Evolutionary conservation across 2,329 filamentous ascomycete species (phyloP).

Genomic region (Geosmithia morbida): DNA sequence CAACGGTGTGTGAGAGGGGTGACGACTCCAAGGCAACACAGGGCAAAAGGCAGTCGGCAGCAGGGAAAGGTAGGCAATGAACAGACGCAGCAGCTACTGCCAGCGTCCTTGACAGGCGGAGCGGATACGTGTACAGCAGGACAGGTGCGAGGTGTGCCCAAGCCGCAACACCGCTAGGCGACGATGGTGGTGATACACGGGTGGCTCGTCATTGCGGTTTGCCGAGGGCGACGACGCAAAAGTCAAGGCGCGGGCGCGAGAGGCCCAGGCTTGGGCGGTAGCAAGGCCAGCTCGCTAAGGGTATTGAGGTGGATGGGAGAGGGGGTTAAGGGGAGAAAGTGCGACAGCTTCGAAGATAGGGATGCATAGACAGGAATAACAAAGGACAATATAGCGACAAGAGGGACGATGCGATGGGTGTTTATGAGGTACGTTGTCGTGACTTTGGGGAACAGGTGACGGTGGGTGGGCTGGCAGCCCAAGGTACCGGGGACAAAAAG

Average conservation of each 20-base stretch:
- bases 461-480: slow-evolving; percentile 1
- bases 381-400: background rate
- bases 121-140: background rate
- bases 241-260: too few species aligned
- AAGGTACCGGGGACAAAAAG: slow-evolving; percentile 14
- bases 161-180: background rate
- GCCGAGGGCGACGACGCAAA: background rate
- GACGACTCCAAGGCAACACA: background rate
- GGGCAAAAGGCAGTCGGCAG: background rate
- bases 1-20: background rate
- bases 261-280: background rate
- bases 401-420: background rate
- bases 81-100: background rate
- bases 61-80: background rate
- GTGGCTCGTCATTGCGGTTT: background rate
- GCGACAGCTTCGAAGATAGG: background rate
- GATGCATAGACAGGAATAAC: background rate
- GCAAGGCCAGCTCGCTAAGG: too few species aligned
- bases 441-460: slow-evolving; percentile 1
- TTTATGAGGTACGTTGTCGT: background rate
- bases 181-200: background rate
- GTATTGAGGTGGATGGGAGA: background rate
- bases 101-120: background rate
- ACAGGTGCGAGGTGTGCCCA: background rate
- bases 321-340: background rate